Evolutionary conservation across 176 grass and related monocot species (phyloP).

Genomic region (Triticum aestivum): DNA sequence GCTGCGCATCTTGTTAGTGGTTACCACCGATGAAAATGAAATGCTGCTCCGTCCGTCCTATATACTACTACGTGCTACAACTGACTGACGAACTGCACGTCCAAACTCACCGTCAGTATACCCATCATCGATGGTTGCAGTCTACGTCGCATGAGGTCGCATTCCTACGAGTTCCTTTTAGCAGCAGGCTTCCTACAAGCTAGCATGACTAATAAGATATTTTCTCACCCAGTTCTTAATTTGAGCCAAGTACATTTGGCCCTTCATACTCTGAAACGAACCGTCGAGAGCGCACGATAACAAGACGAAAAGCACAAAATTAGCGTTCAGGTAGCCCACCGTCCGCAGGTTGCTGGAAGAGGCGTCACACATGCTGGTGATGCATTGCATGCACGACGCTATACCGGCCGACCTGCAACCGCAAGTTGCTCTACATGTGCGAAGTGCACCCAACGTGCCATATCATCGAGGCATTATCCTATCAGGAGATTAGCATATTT

Average conservation of each 20-base stretch:
- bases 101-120: neutral
- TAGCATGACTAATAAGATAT: neutral
- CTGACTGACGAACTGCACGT: neutral
- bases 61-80: neutral
- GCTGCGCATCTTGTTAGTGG: neutral
- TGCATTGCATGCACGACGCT: slow-evolving; percentile 1
- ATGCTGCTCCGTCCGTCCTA: neutral
- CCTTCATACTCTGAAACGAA: slow-evolving; percentile 34
- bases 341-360: slow-evolving; percentile 24
- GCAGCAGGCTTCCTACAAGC: neutral
- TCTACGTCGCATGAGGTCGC: neutral
- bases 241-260: neutral
- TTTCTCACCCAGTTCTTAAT: neutral
- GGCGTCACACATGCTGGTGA: neutral
- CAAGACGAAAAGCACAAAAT: neutral
- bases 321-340: neutral
- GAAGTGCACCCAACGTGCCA: neutral
- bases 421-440: slow-evolving; percentile 6
- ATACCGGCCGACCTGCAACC: slow-evolving; percentile 1
- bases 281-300: neutral
- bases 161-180: too few relatives aligned
- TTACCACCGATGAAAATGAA: neutral
- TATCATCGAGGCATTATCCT: neutral
- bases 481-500: neutral
- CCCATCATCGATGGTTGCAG: neutral